Evolutionary conservation across 73 alveolate genomes (phyloP), one percentile per base, ranked within the genome.

Genomic region (Effrenium voratum): DNA sequence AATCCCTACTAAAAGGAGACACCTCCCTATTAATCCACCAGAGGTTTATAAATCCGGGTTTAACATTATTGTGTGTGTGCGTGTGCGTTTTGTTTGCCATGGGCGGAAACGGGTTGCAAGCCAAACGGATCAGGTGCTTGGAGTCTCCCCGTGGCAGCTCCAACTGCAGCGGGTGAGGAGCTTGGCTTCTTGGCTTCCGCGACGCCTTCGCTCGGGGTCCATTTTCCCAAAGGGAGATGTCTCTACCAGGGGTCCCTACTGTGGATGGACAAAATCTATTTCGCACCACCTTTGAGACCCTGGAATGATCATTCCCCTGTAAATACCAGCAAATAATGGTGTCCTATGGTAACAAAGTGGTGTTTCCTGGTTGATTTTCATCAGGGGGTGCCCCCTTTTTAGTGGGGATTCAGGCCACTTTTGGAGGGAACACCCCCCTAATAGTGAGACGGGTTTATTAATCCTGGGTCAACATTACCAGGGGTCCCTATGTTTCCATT

Each of bases 81-180:
- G 63, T 8, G 26, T 52, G 8, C 19, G 8, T 8, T 19, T 8
- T 8, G 8, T 12, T 8, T 52, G 8, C 26, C 63, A 12, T 19
- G 63, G 19, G 63, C 63, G 19, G 19, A 52, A 52, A 52, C 63
- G 19, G 26, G 19, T 19, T 19, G 19, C 26, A 8, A 8, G 8
- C 19, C 19, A 19, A 52, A 52, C 19, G 26, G 8, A 36, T 44
- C 32, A 81, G 91, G 91, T 81, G 22, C 91, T 81, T 44, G 73
- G 73, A 4, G 47, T 81, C 10, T 49, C 73, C 1, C 50, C 91
- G 8, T 49, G 47, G 22, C 91, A 81, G 8, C 91, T 81, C 2
- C 91, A n/a, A 32, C n/a, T 81, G 91, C 73, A 43, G n/a, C 91
- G 91, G 3, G 91, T 81, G 91, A 81, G 91, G 91, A 81, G 63